Base-by-base conservation (phyloP, 2,329 filamentous ascomycete genomes). In the Leptographium radiaticola region DNA sequence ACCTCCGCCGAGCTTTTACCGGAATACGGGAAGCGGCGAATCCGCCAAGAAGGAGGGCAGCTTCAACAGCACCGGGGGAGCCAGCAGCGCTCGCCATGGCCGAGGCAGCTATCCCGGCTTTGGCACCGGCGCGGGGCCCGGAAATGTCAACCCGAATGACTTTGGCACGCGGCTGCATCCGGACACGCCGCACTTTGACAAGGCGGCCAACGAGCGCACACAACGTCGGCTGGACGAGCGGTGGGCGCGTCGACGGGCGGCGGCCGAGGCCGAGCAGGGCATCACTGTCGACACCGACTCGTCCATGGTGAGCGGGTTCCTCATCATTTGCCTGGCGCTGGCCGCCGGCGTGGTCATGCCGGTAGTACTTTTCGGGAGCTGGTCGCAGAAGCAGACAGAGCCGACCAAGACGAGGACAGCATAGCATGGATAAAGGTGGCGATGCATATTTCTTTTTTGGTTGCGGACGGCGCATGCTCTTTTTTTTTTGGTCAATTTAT, bases 1-100 rank as follows among this genome's bases (percentile, higher is more conserved):
- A 0, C 91, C 93, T 4, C 90, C 93, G 51, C 90, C 91, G 0
- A 87, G 82, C 59, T 97, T 96, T 71, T 96, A 89, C 68, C 78
- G 84, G 18, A 83, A 67, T 54, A 67, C 64, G 0, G 65, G 65
- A n/a, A 55, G 56, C n/a, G 59, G 55, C 38, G 53, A 39, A 30
- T 44, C 66, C 60, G 55, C 60, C 56, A 46, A 65, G 59, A 52
- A 60, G 51, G 60, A 58, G 16, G 30, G 40, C 25, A 39, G 12
- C 13, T 16, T 7, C 44, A 36, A 36, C 18, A 6, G 54, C 57
- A 30, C 50, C 46, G 38, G 57, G 63, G 55, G 61, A 51, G 59
- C 66, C 56, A 66, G 66, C 1, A 68, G 69, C 18, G 83, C 0
- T 74, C 75, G 2, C 83, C 80, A 0, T 75, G 77, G 46, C 46